Evolutionary conservation across 2,329 filamentous ascomycete species (phyloP).

Genomic region (Ophiocordyceps camponoti-floridani): DNA sequence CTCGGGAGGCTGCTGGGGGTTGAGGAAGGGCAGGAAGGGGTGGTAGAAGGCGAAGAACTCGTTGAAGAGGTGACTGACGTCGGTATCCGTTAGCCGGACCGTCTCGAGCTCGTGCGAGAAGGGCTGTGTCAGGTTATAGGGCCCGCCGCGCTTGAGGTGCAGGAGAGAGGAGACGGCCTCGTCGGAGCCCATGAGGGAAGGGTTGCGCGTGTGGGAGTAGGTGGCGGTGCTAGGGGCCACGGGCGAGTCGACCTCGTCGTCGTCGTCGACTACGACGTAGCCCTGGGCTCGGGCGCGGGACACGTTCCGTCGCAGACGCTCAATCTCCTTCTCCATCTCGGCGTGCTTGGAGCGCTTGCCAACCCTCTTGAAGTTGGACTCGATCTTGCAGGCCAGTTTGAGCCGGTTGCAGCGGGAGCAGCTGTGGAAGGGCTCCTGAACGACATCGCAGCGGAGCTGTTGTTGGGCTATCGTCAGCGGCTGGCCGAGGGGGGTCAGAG

Average conservation of each 20-base stretch:
- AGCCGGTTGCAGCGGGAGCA: slow-evolving; percentile 66
- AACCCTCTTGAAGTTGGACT: slow-evolving; percentile 72
- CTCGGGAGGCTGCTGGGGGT: slow-evolving; percentile 47
- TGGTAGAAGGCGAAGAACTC: slow-evolving; percentile 65
- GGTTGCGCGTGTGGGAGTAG: slow-evolving; percentile 42
- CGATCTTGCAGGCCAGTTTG: slow-evolving; percentile 70
- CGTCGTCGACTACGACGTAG: slow-evolving; percentile 32
- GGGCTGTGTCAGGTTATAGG: slow-evolving; percentile 39
- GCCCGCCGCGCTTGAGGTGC: slow-evolving; percentile 46
- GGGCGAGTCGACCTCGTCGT: slow-evolving; percentile 42
- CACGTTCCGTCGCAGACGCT: slow-evolving; percentile 44
- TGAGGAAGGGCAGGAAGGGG: slow-evolving; percentile 60
- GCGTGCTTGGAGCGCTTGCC: slow-evolving; percentile 70
- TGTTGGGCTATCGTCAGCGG: background rate
- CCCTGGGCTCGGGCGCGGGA: slow-evolving; percentile 41
- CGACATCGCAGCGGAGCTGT: slow-evolving; percentile 66
- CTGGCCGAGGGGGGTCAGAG: slow-evolving; percentile 7
- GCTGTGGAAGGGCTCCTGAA: slow-evolving; percentile 61
- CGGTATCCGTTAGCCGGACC: slow-evolving; percentile 44
- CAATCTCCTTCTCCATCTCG: slow-evolving; percentile 74
- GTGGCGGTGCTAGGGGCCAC: slow-evolving; percentile 29
- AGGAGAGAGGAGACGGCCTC: slow-evolving; percentile 50
- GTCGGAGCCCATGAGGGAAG: slow-evolving; percentile 48
- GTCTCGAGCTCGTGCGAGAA: slow-evolving; percentile 45
- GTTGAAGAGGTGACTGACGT: slow-evolving; percentile 46